Percentiles rank a stretch among this genome's conserved stretches.
Evolutionary conservation across 2,329 filamentous ascomycete species (phyloP).

Genomic region (Colletotrichum trifolii): DNA sequence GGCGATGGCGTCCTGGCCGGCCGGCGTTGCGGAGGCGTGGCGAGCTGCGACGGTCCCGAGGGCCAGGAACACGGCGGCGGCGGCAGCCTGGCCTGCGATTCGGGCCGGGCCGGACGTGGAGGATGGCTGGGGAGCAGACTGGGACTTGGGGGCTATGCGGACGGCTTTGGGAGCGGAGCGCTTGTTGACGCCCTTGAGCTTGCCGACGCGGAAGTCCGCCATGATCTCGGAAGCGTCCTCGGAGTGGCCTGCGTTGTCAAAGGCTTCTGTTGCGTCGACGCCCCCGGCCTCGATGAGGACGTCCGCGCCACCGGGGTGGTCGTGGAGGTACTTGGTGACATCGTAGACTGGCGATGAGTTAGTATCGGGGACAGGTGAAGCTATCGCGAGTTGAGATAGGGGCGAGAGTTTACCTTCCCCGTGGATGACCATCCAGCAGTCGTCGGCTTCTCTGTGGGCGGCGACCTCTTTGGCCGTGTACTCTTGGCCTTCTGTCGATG

Average conservation of each 20-base stretch:
- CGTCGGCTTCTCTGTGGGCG: conserved; percentile 57
- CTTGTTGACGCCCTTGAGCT: conserved; percentile 45
- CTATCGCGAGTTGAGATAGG: neutral
- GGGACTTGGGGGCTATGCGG: conserved; percentile 37
- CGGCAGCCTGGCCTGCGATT: conserved; percentile 31
- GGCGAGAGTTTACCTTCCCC: conserved; percentile 56
- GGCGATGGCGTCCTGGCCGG: conserved; percentile 32
- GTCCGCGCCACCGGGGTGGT: conserved; percentile 80
- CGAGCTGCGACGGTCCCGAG: conserved; percentile 39
- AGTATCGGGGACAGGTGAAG: too few relatives aligned
- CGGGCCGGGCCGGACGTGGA: conserved; percentile 26
- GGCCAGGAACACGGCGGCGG: conserved; percentile 38
- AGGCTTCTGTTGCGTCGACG: conserved; percentile 81
- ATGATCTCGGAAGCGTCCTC: conserved; percentile 64
- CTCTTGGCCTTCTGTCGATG: conserved; percentile 39
- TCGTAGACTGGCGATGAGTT: conserved; percentile 61
- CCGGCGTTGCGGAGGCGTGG: conserved; percentile 36
- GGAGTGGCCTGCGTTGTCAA: conserved; percentile 87
- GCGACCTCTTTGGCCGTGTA: conserved; percentile 57
- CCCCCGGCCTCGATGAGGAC: conserved; percentile 82
- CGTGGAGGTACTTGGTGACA: conserved; percentile 65
- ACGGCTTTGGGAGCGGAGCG: conserved; percentile 40
- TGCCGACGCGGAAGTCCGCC: conserved; percentile 50
- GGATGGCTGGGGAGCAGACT: conserved; percentile 1
- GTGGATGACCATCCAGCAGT: conserved; percentile 67